Evolutionary conservation across 305 asterid genomes (phyloP), one percentile per base, ranked within the genome.

Genomic region (Petunia hybrid): DNA sequence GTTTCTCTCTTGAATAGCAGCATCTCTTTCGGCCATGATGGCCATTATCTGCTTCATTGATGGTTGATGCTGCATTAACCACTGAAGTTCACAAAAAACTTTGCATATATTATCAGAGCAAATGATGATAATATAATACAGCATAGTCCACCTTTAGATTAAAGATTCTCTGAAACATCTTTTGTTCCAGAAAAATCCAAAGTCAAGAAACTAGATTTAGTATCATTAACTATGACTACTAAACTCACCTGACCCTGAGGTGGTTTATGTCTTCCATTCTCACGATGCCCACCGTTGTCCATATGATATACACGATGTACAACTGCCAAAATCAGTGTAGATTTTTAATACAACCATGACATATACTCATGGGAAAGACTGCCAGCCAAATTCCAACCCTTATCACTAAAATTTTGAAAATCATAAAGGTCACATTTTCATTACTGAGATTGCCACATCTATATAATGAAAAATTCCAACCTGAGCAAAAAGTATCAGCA

Each of bases 21-120:
- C 99, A 73, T 95, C 99, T 81, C 99, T 80, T 83, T 95, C 99
- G 1, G 96, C 94, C 97, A 94, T 92, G 46, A 95, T 88, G 51
- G 91, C 86, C 98, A 93, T 95, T 81, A 95, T 92, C 76, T 84
- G 90, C 77, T 87, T 89, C 90, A 89, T 89, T 12, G 92, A 87
- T 73, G 91, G 91, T 77, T 88, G 91, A 78, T 89, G 90, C 85
- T 85, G 91, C 86, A 89, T 86, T 85, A 87, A 80, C 88, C 90
- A 89, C 88, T 87, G 78, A 56, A 22, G 71, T 53, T n/a, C 40
- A 35, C 43, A 46, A 35, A 78, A 71, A n/a, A n/a, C n/a, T n/a
- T n/a, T n/a, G n/a, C n/a, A n/a, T n/a, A n/a, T n/a, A n/a, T n/a
- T n/a, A n/a, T n/a, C n/a, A n/a, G n/a, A n/a, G n/a, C n/a, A n/a